Evolutionary conservation across 2,329 filamentous ascomycete species (phyloP), one percentile per base, ranked within the genome.

Genomic region (Monilinia fructicola): DNA sequence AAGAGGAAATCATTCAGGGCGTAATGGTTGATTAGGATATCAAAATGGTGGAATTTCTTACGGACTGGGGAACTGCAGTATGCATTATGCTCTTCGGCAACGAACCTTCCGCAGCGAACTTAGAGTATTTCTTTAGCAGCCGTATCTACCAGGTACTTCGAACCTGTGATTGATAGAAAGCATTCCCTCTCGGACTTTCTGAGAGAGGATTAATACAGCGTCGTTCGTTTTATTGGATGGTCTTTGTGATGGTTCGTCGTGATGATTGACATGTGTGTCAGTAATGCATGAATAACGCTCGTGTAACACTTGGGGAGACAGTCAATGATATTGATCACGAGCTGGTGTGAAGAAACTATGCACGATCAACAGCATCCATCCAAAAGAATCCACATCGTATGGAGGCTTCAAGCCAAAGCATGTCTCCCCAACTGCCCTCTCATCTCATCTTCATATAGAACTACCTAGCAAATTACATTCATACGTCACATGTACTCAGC

Each of bases 1-100:
- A 46, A 59, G 55, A 59, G 55, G 55, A 46, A 59, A 28, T 46
- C 46, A 21, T 28, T 46, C 26, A 16, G 26, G 55, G 14, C 26
- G 11, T 46, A 46, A 46, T 59, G 18, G 11, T 26, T 48, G 35
- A 18, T n/a, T 18, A 48, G 14, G 28, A 46, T 48, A 5, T 28
- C 16, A 18, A 2, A 16, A 52, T 5, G 11, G 18, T 5, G 6
- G 40, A 12, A 14, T 16, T 21, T 35, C n/a, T 59, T 48, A 9
- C 5, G 44, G n/a, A 35, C 12, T 59, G 31, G 21, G 18, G 42
- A n/a, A 26, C 26, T 31, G 28, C 48, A 21, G 21, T 35, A 14
- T 12, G 44, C 21, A 35, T 59, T 48, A 3, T 23, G 56, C 44
- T n/a, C 48, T 59, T 35, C 42, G 23, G 21, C 26, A 35, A 7